Evolutionary conservation across 2,329 filamentous ascomycete species (phyloP).

Genomic region (Alternaria hordeiaustralica): DNA sequence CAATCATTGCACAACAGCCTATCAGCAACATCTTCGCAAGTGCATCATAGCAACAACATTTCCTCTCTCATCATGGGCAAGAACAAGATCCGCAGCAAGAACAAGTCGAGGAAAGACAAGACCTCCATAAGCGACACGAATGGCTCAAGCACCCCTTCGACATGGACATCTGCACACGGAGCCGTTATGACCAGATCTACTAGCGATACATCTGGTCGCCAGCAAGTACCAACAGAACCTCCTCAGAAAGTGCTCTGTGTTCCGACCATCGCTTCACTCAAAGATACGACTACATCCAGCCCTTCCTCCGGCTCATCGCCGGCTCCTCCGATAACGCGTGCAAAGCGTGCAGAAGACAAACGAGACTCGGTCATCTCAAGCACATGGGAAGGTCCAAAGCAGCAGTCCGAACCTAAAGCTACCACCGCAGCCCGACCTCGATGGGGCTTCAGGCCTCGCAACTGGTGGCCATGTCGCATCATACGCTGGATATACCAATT

Average conservation of each 20-base stretch:
- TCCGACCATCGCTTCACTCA: background rate
- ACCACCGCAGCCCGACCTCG: background rate
- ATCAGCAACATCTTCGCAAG: constrained; percentile 28
- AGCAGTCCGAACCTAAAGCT: background rate
- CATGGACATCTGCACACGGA: background rate
- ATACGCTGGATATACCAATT: constrained; percentile 18
- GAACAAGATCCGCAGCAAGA: constrained; percentile 8
- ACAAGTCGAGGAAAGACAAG: constrained; percentile 4
- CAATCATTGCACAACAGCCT: constrained; percentile 31
- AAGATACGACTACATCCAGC: background rate
- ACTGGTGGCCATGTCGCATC: constrained; percentile 35
- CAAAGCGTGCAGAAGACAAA: background rate
- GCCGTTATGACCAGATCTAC: background rate
- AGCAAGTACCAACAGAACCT: background rate
- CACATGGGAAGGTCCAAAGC: background rate
- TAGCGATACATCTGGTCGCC: background rate
- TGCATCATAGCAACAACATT: constrained; percentile 32
- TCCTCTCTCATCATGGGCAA: constrained; percentile 28
- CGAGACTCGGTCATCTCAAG: constrained; percentile 22
- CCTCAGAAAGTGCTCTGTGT: background rate
- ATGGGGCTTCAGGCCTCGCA: background rate
- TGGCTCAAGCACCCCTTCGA: background rate
- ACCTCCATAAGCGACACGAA: background rate
- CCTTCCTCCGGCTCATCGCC: background rate
- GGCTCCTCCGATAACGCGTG: background rate